Evolutionary conservation across 257 asterid species (phyloP).

Genomic region (Osmanthus fragrans): DNA sequence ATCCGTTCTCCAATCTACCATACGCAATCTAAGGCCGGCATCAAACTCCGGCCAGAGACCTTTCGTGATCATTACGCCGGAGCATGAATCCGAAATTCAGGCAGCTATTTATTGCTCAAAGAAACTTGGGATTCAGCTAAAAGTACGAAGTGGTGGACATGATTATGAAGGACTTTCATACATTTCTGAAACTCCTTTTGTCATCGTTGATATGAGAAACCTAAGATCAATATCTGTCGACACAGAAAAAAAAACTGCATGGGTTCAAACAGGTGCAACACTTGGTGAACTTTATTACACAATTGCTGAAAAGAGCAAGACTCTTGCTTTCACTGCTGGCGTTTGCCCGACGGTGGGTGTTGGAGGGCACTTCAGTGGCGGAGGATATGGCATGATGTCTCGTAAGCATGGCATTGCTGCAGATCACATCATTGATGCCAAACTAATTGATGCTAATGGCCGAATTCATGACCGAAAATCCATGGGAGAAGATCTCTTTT

Average conservation of each 20-base stretch:
- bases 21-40: conserved; percentile 18
- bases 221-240: too few relatives aligned
- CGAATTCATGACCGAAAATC: too few relatives aligned
- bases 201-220: conserved; percentile 30
- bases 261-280: too few relatives aligned
- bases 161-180: conserved; percentile 28
- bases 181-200: conserved; percentile 24
- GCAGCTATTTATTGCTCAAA: conserved; percentile 32
- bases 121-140: conserved; percentile 18
- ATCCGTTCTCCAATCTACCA: not conserved
- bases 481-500: too few relatives aligned
- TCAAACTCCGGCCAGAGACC: not conserved
- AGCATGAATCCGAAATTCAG: conserved; percentile 25
- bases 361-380: too few relatives aligned
- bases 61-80: conserved; percentile 16
- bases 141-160: conserved; percentile 24
- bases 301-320: conserved; percentile 24
- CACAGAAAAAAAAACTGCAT: too few relatives aligned
- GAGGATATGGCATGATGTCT: too few relatives aligned
- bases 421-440: too few relatives aligned
- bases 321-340: conserved; percentile 31
- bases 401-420: too few relatives aligned
- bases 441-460: too few relatives aligned
- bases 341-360: conserved; percentile 35
- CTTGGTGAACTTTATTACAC: conserved; percentile 33